Evolutionary conservation across 495 filamentous ascomycete genomes (phyloP).

Genomic region (Aspergillus kassunensis): DNA sequence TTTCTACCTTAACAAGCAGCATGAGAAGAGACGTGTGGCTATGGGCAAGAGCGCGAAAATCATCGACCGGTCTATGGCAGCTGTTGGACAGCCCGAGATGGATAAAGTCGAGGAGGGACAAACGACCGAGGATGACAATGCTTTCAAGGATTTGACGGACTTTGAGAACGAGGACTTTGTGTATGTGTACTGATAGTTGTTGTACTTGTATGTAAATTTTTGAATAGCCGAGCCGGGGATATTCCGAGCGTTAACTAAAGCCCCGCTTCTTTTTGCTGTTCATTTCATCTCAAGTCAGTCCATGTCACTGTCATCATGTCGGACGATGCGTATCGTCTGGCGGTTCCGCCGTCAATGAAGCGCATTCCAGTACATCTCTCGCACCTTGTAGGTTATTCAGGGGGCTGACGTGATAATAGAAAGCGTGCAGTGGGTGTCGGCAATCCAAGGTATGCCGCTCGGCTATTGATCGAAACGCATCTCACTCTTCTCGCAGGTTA

Average conservation of each 20-base stretch:
- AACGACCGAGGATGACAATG: conserved; percentile 46
- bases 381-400: no score
- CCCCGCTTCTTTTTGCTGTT: neutral
- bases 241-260: neutral
- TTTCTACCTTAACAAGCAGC: conserved; percentile 44
- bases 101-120: conserved; percentile 36
- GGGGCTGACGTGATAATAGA: no score
- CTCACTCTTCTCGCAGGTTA: conserved; percentile 23
- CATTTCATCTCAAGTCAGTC: neutral
- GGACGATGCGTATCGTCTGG: conserved; percentile 25
- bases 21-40: conserved; percentile 42
- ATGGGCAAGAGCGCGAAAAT: conserved; percentile 48
- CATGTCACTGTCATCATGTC: conserved; percentile 19
- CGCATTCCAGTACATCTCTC: conserved; percentile 33
- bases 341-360: conserved; percentile 32
- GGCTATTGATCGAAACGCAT: neutral
- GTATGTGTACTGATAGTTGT: conserved; percentile 57
- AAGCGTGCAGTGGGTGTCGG: conserved; percentile 37
- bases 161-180: conserved; percentile 52
- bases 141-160: conserved; percentile 40
- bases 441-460: conserved; percentile 28
- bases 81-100: conserved; percentile 37
- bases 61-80: conserved; percentile 35
- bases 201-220: no score
- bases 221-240: neutral